Evolutionary conservation across 1,284 basidiomycete species (phyloP), one percentile per base, ranked within the genome.

Genomic region (Trichosporon sp.): DNA sequence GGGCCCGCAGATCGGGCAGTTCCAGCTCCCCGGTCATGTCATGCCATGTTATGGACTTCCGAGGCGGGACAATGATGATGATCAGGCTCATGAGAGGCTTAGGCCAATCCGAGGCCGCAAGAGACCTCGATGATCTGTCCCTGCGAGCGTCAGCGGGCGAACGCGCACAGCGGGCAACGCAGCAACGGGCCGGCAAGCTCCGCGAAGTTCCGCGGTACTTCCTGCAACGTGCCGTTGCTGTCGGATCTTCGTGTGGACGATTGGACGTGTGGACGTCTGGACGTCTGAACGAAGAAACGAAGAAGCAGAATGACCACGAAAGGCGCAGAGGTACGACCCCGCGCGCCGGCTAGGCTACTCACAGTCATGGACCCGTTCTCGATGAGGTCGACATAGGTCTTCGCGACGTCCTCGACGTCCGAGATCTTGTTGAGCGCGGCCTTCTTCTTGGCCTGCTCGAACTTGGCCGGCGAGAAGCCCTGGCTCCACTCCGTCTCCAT

Each of bases 401-500:
- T 65, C 11, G 73, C 73, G 5, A 72, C 68, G 51, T 72, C 73
- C 31, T 73, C 72, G 7, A 71, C 65, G 11, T 72, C 69, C 18
- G 67, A 68, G 15, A 70, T 68, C 68, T 68, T 64, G 32, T 68
- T 67, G 31, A 73, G 70, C n/a, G 65, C 53, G 5, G 66, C 66
- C 12, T n/a, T 32, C 35, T 71, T 42, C 21, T 32, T 69, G 13
- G 67, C 66, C 2, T 12, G 21, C 51, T 70, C 58, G 60, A 74
- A 64, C 56, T 70, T 67, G 42, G 68, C 74, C 4, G 69, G 58
- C 3, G 68, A 53, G 67, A 75, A 74, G 34, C 70, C 71, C 31
- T 69, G 68, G 3, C 71, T 65, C 75, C 75, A 76, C 56, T 76
- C 75, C 53, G 75, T 76, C 51, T 72, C 66, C 44, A 76, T 72